These are phyloP conservation scores for Trichoderma atrobrunneum DNA, from an alignment of 2,329 filamentous ascomycete genomes.

Conservation along the genomic window DNA sequence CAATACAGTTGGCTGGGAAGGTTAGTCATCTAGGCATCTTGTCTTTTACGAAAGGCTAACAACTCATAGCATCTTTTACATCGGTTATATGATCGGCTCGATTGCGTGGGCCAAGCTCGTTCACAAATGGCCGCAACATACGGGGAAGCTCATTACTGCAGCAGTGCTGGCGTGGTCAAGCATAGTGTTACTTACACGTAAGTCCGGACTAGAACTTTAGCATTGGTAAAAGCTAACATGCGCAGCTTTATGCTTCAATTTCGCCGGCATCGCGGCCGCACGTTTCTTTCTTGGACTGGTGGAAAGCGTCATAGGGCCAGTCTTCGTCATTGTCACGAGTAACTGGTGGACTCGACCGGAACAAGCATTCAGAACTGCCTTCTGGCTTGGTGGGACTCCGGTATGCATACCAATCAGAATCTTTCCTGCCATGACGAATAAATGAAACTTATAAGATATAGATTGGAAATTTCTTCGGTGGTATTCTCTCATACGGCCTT, in stretches of 20 bases:
- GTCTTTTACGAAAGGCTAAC: background rate
- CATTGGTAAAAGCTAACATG: background rate
- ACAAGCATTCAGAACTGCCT: background rate
- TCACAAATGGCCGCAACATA: background rate
- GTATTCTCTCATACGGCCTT: background rate
- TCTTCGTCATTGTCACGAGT: background rate
- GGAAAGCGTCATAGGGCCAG: background rate
- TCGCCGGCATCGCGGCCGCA: background rate
- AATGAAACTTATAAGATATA: background rate
- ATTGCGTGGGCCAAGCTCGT: background rate
- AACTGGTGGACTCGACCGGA: slow-evolving; percentile 1
- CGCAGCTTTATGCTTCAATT: background rate
- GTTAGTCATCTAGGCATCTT: background rate
- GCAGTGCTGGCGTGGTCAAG: background rate
- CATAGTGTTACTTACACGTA: background rate
- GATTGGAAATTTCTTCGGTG: background rate
- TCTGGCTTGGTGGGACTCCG: background rate
- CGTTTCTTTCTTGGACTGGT: background rate
- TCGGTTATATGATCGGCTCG: background rate
- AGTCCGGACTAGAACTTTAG: rapidly evolving
- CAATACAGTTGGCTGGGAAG: background rate
- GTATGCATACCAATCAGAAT: background rate
- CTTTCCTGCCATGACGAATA: background rate
- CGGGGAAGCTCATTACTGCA: background rate
- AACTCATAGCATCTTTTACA: background rate